These are phyloP conservation scores for Globisporangium barbulae DNA, from an alignment of 352 stramenopile species.

Conservation along the genomic window DNA sequence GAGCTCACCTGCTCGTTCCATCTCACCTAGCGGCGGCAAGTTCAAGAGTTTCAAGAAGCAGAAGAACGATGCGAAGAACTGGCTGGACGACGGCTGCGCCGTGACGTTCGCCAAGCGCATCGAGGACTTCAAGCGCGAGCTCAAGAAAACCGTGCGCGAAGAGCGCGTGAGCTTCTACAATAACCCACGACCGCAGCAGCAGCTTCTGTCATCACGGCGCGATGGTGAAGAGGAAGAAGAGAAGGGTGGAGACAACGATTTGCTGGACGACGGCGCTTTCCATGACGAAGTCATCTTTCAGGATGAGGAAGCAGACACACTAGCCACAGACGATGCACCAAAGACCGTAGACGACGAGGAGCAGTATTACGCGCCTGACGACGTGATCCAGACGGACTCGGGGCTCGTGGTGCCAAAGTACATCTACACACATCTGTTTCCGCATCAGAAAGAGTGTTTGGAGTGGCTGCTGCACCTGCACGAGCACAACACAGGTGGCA, in stretches of 20 bases:
- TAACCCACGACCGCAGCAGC: conserved; percentile 15
- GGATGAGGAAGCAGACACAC: conserved; percentile 7
- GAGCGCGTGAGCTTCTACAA: conserved; percentile 44
- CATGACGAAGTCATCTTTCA: conserved; percentile 22
- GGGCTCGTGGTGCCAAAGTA: conserved; percentile 66
- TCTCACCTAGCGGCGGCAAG: conserved; percentile 1
- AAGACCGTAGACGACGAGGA: conserved; percentile 5
- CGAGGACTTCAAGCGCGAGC: conserved; percentile 26
- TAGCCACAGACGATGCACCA: not conserved
- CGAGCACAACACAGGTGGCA: conserved; percentile 95
- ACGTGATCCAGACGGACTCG: conserved; percentile 56
- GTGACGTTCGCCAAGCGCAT: conserved; percentile 21
- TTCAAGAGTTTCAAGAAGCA: conserved; percentile 14
- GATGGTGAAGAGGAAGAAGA: conserved; percentile 15
- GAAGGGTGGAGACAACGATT: conserved; percentile 5
- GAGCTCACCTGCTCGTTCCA: not conserved
- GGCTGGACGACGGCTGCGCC: conserved; percentile 40
- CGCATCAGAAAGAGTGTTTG: conserved; percentile 94
- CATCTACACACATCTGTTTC: conserved; percentile 83
- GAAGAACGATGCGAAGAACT: conserved; percentile 23
- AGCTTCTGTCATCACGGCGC: not conserved
- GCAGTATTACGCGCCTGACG: conserved; percentile 41
- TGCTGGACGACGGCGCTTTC: conserved; percentile 35
- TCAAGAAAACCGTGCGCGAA: conserved; percentile 25
- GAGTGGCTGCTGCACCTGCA: conserved; percentile 97